phyloP scores from a whole-genome alignment of 306 rosid genomes.

The Luffa aegyptiaca region DNA sequence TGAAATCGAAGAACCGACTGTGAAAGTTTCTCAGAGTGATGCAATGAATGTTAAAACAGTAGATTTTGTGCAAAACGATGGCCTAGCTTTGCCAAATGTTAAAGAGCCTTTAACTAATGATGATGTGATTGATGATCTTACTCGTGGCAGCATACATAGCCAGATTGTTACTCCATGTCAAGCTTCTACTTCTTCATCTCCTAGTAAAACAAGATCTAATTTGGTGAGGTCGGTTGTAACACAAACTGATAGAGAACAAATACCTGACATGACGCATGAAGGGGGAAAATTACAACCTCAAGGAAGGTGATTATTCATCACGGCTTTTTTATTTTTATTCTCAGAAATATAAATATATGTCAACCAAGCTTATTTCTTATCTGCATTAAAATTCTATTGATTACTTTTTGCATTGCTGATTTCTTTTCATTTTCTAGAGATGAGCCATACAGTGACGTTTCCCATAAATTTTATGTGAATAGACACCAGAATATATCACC shows the following conservation, averaged over 20 bases:
- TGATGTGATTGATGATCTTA: conserved; percentile 36
- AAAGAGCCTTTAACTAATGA: conserved; percentile 39
- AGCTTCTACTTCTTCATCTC: conserved; percentile 38
- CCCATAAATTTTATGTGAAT: conserved; percentile 54
- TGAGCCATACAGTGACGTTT: conserved; percentile 41
- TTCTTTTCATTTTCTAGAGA: conserved; percentile 42
- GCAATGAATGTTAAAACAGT: conserved; percentile 30
- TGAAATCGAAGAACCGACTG: conserved; percentile 27
- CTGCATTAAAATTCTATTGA: background rate
- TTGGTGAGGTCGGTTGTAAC: conserved; percentile 34
- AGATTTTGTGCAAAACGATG: conserved; percentile 25
- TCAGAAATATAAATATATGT: background rate
- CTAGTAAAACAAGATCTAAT: conserved; percentile 43
- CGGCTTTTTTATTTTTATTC: background rate
- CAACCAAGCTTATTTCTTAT: background rate
- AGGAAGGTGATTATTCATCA: conserved; percentile 60
- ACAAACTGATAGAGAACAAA: conserved; percentile 40
- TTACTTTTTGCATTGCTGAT: conserved; percentile 3
- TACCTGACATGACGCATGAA: conserved; percentile 31
- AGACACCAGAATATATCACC: conserved; percentile 52
- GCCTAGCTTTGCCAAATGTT: conserved; percentile 24
- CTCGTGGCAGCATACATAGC: conserved; percentile 42
- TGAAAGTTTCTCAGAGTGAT: conserved; percentile 18
- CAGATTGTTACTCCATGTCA: conserved; percentile 60
- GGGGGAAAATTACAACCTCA: conserved; percentile 36